A percentile compares a stretch with the other conserved stretches of the same genome.
Evolutionary conservation across 345 rosid genomes (phyloP).

Genomic region (Anacardium occidentale): DNA sequence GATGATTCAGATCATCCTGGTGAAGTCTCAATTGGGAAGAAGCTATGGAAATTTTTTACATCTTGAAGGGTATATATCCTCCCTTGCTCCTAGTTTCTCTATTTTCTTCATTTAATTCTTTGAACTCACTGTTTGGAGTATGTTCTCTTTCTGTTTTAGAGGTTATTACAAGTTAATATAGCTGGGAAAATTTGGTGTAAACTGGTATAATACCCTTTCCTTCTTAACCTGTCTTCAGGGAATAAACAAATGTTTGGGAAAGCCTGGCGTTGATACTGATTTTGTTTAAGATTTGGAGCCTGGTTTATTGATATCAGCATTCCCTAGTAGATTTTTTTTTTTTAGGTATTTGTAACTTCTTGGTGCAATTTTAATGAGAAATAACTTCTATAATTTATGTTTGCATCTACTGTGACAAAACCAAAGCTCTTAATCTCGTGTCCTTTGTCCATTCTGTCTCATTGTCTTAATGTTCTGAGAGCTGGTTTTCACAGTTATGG

Average conservation of each 20-base stretch:
- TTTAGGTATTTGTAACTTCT: neutral
- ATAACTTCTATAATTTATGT: neutral
- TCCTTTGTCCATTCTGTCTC: neutral
- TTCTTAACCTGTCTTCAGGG: neutral
- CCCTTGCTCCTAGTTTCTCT: neutral
- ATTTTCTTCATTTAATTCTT: neutral
- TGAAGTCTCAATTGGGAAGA: slow-evolving; percentile 68
- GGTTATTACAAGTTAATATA: neutral
- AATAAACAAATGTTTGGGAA: neutral
- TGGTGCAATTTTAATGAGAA: neutral
- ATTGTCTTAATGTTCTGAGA: too few relatives aligned
- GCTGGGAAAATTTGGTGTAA: neutral
- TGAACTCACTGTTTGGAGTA: neutral
- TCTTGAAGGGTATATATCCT: slow-evolving; percentile 33
- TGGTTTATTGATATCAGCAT: neutral
- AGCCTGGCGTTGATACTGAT: neutral
- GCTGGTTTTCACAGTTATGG: too few relatives aligned
- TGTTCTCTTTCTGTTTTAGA: neutral
- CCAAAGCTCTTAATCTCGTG: neutral
- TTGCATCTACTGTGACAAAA: neutral
- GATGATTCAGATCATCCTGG: slow-evolving; percentile 55
- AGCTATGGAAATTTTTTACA: slow-evolving; percentile 82
- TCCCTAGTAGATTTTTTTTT: neutral
- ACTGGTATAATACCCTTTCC: neutral
- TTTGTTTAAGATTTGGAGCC: neutral